Percentiles rank a stretch among this genome's conserved stretches.
Conservation (phyloP, 2,329 filamentous ascomycete genomes). For the Emergomyces africanus region DNA sequence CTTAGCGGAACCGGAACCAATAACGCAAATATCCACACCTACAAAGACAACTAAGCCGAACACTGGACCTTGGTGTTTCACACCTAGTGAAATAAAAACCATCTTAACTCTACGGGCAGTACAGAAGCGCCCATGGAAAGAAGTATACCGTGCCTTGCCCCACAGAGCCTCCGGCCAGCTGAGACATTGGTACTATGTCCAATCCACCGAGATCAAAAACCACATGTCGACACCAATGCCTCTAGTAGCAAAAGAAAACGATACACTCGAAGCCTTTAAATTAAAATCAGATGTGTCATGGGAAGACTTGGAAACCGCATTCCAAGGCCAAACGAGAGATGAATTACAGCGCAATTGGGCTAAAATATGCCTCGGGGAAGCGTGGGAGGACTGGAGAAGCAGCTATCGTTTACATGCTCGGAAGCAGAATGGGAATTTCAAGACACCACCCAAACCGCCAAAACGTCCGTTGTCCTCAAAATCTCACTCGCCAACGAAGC, state of each 20-base stretch:
- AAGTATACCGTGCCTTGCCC: conserved; percentile 6
- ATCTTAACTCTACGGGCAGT: conserved; percentile 6
- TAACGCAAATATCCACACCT: neutral
- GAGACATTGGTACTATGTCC: conserved; percentile 9
- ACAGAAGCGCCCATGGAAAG: conserved; percentile 7
- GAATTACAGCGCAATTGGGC: conserved; percentile 9
- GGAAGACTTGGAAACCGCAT: conserved; percentile 6
- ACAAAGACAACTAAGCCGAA: neutral
- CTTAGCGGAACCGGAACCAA: neutral
- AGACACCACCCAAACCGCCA: neutral
- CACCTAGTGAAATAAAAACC: conserved; percentile 6
- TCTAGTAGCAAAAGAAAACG: conserved; percentile 1
- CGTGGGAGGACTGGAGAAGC: conserved; percentile 1
- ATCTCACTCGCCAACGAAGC: neutral
- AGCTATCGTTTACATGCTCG: neutral
- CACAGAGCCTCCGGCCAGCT: conserved; percentile 2
- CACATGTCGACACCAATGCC: neutral
- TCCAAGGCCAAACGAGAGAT: conserved; percentile 4
- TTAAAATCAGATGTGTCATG: conserved; percentile 2
- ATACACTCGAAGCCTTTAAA: conserved; percentile 1
- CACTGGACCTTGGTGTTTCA: neutral
- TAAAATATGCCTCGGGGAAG: conserved; percentile 2
- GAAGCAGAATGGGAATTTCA: neutral
- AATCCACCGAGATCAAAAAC: neutral
- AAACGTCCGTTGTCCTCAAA: neutral